phyloP scores from a whole-genome alignment of 2,329 filamentous ascomycete genomes.

The Parafenestella ontariensis region DNA sequence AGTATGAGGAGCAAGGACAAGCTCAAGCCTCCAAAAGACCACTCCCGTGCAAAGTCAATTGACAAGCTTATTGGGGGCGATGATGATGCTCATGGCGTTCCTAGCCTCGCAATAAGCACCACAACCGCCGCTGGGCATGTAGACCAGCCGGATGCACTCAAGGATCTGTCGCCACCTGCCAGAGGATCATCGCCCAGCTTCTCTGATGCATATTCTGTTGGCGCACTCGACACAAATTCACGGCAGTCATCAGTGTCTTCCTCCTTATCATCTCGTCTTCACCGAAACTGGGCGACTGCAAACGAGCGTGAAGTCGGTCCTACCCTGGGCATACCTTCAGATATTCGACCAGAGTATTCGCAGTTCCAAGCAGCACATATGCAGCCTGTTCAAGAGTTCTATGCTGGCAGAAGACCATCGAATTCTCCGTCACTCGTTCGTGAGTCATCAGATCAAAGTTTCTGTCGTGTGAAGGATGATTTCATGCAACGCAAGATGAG shows the following conservation, averaged over 20 bases:
- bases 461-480: slow-evolving; percentile 49
- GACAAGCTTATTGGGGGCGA: slow-evolving; percentile 67
- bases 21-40: slow-evolving; percentile 54
- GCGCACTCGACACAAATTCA: slow-evolving; percentile 36
- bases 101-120: slow-evolving; percentile 69
- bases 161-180: slow-evolving; percentile 47
- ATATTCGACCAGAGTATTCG: slow-evolving; percentile 8
- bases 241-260: slow-evolving; percentile 51
- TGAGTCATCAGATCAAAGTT: slow-evolving; percentile 40
- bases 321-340: slow-evolving; percentile 22
- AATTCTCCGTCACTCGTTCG: slow-evolving; percentile 21
- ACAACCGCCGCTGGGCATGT: slow-evolving; percentile 67
- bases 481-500: slow-evolving; percentile 45
- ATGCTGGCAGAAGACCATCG: slow-evolving; percentile 12
- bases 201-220: slow-evolving; percentile 43
- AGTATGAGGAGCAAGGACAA: slow-evolving; percentile 52
- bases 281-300: slow-evolving; percentile 28
- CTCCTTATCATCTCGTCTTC: slow-evolving; percentile 45
- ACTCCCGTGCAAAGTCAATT: slow-evolving; percentile 65
- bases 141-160: slow-evolving; percentile 59
- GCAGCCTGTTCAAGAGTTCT: neutral
- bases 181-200: slow-evolving; percentile 53
- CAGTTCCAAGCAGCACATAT: neutral
- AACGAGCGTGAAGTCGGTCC: slow-evolving; percentile 36
- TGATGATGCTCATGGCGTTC: slow-evolving; percentile 68